A percentile compares a stretch with the other conserved stretches of the same genome.
Evolutionary conservation across 139 green algal species (phyloP).

Genomic region (Chlorella sorokiniana): DNA sequence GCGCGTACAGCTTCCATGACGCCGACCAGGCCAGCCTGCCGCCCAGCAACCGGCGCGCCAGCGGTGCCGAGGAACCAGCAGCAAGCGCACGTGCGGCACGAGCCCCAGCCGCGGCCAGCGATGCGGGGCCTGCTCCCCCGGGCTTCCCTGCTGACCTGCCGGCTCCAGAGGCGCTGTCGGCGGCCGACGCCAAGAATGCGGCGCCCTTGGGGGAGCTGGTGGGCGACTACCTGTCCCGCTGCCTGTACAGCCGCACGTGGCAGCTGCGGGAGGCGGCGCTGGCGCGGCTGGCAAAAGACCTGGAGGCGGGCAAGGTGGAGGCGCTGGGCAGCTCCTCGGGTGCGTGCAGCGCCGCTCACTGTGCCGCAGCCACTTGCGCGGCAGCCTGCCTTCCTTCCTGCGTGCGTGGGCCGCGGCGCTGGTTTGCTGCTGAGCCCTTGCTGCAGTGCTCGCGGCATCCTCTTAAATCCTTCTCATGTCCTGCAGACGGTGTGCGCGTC

Average conservation of each 20-base stretch:
- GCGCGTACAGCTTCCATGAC: constrained; percentile 46
- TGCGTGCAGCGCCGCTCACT: background rate
- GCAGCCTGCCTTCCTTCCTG: too few species aligned
- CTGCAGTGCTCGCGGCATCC: too few species aligned
- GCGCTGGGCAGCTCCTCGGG: background rate
- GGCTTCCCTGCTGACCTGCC: constrained; percentile 80
- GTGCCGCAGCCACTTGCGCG: too few species aligned
- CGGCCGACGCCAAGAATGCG: constrained; percentile 54
- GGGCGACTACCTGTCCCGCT: constrained; percentile 74
- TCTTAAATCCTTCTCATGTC: too few species aligned
- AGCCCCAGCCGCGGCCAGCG: background rate
- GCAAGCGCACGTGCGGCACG: constrained; percentile 6
- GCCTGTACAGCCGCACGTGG: constrained; percentile 80
- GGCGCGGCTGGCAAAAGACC: constrained; percentile 14
- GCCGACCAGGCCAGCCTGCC: constrained; percentile 13
- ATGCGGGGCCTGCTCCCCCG: constrained; percentile 28
- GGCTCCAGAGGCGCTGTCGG: constrained; percentile 65
- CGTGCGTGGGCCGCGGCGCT: too few species aligned
- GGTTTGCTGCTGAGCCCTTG: too few species aligned
- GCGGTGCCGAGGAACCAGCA: background rate
- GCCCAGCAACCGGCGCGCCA: background rate
- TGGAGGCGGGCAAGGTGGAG: constrained; percentile 18
- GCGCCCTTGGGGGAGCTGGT: constrained; percentile 64
- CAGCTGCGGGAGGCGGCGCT: constrained; percentile 85
- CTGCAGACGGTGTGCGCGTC: constrained; percentile 37